These are phyloP conservation scores for Trypanosomatidae sp. DNA, from an alignment of 208 protist genomes.

Conservation along the genomic window DNA sequence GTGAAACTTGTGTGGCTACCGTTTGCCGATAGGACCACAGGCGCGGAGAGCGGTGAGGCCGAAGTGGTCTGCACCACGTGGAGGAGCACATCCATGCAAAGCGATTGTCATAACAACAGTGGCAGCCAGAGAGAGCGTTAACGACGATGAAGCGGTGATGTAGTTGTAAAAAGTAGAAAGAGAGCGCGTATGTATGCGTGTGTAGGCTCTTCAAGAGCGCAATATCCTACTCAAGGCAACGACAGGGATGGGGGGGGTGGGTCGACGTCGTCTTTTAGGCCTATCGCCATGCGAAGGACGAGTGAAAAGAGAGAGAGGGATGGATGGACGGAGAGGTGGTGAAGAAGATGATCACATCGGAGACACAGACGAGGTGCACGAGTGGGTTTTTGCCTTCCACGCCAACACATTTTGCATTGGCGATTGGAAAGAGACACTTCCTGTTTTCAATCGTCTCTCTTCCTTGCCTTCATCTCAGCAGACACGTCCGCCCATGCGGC, in stretches of 20 bases:
- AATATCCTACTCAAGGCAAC: background rate
- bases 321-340: background rate
- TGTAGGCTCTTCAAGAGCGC: background rate
- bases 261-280: background rate
- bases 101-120: background rate
- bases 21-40: background rate
- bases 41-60: background rate
- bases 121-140: background rate
- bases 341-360: background rate
- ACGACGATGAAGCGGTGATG: background rate
- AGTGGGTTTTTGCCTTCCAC: background rate
- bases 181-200: background rate
- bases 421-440: background rate
- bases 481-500: background rate
- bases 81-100: conserved; percentile 18
- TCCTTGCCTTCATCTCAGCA: background rate
- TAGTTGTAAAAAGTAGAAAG: background rate
- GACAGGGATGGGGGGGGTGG: background rate
- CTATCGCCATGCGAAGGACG: background rate
- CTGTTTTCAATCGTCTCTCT: background rate
- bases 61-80: conserved; percentile 2
- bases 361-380: background rate
- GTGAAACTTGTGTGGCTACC: background rate
- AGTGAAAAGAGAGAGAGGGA: background rate
- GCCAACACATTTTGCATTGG: background rate